Evolutionary conservation across 176 grass and related monocot species (phyloP).

Genomic region (Pontederia crassipes): DNA sequence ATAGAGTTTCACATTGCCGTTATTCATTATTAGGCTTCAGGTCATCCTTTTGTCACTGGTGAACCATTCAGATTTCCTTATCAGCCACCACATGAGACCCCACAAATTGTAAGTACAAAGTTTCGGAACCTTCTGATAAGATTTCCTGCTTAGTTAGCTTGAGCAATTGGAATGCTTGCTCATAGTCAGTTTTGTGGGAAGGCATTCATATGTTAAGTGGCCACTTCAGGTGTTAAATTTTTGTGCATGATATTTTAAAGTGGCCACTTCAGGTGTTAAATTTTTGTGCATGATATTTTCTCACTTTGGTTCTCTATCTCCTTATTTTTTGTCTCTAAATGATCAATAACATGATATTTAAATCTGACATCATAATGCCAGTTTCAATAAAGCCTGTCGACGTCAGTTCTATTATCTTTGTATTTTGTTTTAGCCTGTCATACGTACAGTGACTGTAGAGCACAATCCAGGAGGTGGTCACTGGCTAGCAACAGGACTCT

Average conservation of each 20-base stretch:
- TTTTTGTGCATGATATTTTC: too few species aligned
- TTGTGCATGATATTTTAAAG: too few species aligned
- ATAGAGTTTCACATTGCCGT: slow-evolving; percentile 24
- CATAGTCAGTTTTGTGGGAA: too few species aligned
- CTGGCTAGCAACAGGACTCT: slow-evolving; percentile 88
- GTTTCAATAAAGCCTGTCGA: not conserved
- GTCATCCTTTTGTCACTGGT: slow-evolving; percentile 96
- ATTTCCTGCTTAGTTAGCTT: not conserved
- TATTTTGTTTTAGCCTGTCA: slow-evolving; percentile 63
- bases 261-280: too few species aligned
- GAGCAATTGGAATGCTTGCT: too few species aligned
- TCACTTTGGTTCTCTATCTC: too few species aligned
- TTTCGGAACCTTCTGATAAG: slow-evolving; percentile 5
- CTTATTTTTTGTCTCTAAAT: too few species aligned
- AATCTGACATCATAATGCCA: not conserved
- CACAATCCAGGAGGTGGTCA: slow-evolving; percentile 96
- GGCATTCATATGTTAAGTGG: too few species aligned
- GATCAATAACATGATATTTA: not conserved
- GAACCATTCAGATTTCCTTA: slow-evolving; percentile 71
- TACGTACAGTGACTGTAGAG: slow-evolving; percentile 66
- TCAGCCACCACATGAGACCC: slow-evolving; percentile 63
- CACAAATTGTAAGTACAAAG: slow-evolving; percentile 70
- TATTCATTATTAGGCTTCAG: slow-evolving; percentile 59
- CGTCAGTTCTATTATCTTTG: slow-evolving; percentile 9
- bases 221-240: too few species aligned